These are phyloP conservation scores for Quillaja saponaria DNA, from an alignment of 306 rosid genomes.

Conservation along the genomic window DNA sequence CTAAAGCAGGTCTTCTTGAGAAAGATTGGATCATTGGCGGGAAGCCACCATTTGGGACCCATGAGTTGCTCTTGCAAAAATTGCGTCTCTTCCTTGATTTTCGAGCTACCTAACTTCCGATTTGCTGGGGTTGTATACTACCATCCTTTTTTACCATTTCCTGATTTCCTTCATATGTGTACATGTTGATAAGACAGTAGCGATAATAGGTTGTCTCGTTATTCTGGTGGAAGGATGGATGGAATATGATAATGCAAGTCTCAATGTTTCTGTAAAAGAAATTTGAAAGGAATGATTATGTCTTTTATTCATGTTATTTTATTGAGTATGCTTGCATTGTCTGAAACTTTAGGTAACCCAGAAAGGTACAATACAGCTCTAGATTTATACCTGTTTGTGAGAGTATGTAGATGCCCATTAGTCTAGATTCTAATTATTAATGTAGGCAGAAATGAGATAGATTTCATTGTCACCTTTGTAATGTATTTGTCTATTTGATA, in stretches of 20 bases:
- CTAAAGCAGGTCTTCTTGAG: constrained; percentile 73
- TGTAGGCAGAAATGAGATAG: too few relatives aligned
- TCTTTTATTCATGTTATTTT: constrained; percentile 28
- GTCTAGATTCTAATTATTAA: too few relatives aligned
- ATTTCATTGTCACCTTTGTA: too few relatives aligned
- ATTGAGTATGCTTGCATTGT: constrained; percentile 24
- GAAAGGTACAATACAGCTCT: too few relatives aligned
- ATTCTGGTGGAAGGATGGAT: constrained; percentile 21
- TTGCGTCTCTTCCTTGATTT: constrained; percentile 73
- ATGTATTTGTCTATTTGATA: too few relatives aligned
- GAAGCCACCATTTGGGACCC: constrained; percentile 63
- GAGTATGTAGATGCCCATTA: too few relatives aligned
- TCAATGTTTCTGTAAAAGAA: constrained; percentile 41
- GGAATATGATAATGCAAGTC: constrained; percentile 31
- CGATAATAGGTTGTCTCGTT: constrained; percentile 30
- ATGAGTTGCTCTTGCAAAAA: constrained; percentile 65
- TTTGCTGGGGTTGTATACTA: constrained; percentile 19
- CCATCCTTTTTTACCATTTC: background rate
- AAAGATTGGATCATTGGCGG: constrained; percentile 69
- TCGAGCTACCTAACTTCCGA: constrained; percentile 54
- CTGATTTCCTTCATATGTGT: constrained; percentile 12
- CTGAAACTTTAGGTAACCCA: too few relatives aligned
- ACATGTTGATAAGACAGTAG: constrained; percentile 31
- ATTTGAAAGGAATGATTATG: constrained; percentile 26
- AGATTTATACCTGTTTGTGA: too few relatives aligned